Base-by-base conservation (phyloP, 2,329 filamentous ascomycete genomes). In the Fusarium phyllophilum region DNA sequence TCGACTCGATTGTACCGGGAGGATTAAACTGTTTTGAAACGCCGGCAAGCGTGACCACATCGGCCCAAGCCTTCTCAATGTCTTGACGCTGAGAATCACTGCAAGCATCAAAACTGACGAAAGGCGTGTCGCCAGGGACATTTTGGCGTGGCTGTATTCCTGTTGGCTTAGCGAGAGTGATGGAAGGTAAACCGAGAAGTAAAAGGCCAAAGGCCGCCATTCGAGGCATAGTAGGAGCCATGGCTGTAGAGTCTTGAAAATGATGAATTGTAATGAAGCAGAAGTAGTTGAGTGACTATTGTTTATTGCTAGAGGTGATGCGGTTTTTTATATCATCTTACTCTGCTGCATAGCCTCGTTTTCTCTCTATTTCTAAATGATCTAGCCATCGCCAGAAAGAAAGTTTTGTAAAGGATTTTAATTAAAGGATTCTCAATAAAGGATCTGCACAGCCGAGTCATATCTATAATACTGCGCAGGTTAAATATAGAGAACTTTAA, bases 401-500 rank as follows among this genome's bases (percentile, higher is more conserved):
- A 12, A 14, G 20, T n/a, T 11, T 9, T 2, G 14, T 3, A 6
- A 13, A 31, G 20, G 26, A 49, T 5, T 31, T n/a, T n/a, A 0
- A n/a, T 49, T 12, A 31, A 17, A n/a, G 29, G 14, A 31, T 31
- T 17, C 2, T 6, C 5, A 6, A 31, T 1, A n/a, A 11, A 48
- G 26, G 45, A 31, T 48, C 9, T 31, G 6, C 45, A 48, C 20
- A 17, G 45, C 45, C 45, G 12, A 22, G 26, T 8, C 6, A 0
- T 48, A 4, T 29, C 4, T 13, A 20, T 26, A 0, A 20, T 29
- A 4, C 18, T 29, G 4, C 20, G 10, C 4, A n/a, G 20, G n/a
- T 12, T 29, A 17, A 31, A 17, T 8, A 5, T n/a, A 9, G 29
- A 0, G 29, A 8, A 6, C 20, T 31, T 4, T 17, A 31, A 31